Evolutionary conservation across 306 rosid species (phyloP).

Genomic region (Aeschynomene evenia): DNA sequence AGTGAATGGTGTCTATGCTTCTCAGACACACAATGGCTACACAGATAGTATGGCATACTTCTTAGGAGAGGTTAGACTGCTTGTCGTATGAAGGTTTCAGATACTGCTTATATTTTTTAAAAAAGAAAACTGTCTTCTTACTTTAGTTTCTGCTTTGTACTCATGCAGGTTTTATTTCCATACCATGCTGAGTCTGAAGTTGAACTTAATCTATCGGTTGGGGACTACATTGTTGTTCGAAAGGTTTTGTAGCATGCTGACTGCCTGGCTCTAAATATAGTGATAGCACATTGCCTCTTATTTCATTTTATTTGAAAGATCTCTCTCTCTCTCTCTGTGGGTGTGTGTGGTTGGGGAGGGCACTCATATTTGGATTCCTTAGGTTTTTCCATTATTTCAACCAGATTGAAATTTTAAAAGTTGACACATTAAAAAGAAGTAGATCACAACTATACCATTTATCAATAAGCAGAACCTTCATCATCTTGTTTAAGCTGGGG

Average conservation of each 20-base stretch:
- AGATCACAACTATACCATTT: neutral
- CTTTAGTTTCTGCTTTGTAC: constrained; percentile 11
- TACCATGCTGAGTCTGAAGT: constrained; percentile 81
- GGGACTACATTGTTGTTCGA: constrained; percentile 84
- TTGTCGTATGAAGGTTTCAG: constrained; percentile 8
- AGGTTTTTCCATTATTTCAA: neutral
- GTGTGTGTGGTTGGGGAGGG: neutral
- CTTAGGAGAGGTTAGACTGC: constrained; percentile 83
- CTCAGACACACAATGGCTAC: constrained; percentile 65
- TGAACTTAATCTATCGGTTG: constrained; percentile 80
- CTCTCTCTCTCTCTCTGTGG: neutral
- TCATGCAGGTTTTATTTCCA: constrained; percentile 69
- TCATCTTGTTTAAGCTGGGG: neutral
- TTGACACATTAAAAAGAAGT: neutral
- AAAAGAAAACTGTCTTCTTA: constrained; percentile 15
- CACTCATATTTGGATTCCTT: neutral
- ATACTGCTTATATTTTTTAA: neutral
- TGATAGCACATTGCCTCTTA: neutral
- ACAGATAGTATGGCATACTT: constrained; percentile 76
- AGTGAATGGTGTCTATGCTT: constrained; percentile 76
- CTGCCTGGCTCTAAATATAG: neutral
- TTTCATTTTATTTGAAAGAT: neutral
- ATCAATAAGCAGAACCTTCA: neutral
- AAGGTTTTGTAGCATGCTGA: constrained; percentile 57
- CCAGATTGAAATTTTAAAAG: neutral